These are phyloP conservation scores for Amaranthus cruentus DNA, from an alignment of 148 eudicot species.

Conservation along the genomic window DNA sequence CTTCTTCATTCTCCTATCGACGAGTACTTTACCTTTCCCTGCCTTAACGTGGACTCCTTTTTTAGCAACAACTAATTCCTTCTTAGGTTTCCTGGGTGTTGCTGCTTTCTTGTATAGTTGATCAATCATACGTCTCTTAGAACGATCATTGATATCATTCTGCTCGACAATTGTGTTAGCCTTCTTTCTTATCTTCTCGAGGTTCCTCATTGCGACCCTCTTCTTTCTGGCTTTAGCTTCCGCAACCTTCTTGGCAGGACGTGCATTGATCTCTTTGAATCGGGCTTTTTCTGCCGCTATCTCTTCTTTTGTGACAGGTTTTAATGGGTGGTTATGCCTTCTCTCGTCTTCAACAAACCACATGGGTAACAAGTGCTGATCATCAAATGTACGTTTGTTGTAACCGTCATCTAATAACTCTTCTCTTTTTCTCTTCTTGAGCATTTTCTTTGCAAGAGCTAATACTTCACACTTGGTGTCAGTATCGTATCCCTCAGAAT, in stretches of 20 bases:
- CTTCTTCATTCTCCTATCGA: conserved; percentile 81
- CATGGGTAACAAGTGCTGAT: conserved; percentile 43
- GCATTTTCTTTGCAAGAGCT: conserved; percentile 78
- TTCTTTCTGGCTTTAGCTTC: conserved; percentile 92
- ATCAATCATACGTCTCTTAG: conserved; percentile 82
- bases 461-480: conserved; percentile 70
- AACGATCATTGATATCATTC: conserved; percentile 70
- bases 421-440: conserved; percentile 63
- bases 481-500: conserved; percentile 55
- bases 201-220: conserved; percentile 52
- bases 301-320: conserved; percentile 81
- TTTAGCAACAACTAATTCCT: conserved; percentile 85
- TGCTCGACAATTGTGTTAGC: conserved; percentile 83
- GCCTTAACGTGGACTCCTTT: conserved; percentile 81
- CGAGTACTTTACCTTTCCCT: conserved; percentile 82
- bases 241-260: conserved; percentile 91
- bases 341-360: conserved; percentile 83
- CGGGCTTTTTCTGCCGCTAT: conserved; percentile 65
- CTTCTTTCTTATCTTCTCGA: conserved; percentile 87
- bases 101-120: conserved; percentile 80
- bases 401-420: conserved; percentile 71
- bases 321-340: conserved; percentile 47
- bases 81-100: conserved; percentile 56
- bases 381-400: conserved; percentile 77
- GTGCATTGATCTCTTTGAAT: conserved; percentile 68